phyloP scores from a whole-genome alignment of 2,329 filamentous ascomycete species.

The Gaeumannomyces sp. region DNA sequence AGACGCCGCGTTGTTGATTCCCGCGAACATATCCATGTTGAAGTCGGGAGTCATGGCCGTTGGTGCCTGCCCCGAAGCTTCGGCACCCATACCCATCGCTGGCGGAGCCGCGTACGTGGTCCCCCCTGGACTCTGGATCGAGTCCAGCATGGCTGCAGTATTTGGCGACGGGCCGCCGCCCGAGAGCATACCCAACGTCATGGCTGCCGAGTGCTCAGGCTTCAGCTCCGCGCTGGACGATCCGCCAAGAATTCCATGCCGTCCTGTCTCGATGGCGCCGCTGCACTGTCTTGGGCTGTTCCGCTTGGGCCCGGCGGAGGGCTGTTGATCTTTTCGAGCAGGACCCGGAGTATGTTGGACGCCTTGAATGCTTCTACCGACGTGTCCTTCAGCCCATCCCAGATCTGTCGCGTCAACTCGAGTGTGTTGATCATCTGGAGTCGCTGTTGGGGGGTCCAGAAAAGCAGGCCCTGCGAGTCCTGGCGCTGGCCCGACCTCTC shows the following conservation, averaged over 20 bases:
- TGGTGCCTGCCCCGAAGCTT: slow-evolving; percentile 17
- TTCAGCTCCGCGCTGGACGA: slow-evolving; percentile 21
- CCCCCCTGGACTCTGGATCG: slow-evolving; percentile 32
- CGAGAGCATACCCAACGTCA: slow-evolving; percentile 37
- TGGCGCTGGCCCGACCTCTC: slow-evolving; percentile 33
- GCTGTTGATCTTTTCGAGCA: slow-evolving; percentile 70
- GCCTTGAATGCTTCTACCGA: slow-evolving; percentile 92
- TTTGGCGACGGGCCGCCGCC: slow-evolving; percentile 27
- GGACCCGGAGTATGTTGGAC: slow-evolving; percentile 70
- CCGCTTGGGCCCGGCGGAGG: slow-evolving; percentile 22
- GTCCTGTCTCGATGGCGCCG: neutral
- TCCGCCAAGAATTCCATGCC: neutral
- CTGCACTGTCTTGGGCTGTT: slow-evolving; percentile 9
- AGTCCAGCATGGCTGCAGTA: slow-evolving; percentile 21
- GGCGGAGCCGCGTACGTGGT: slow-evolving; percentile 30
- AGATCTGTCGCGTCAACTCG: slow-evolving; percentile 69
- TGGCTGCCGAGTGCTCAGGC: slow-evolving; percentile 34
- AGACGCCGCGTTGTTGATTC: slow-evolving; percentile 31
- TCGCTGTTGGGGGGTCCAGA: slow-evolving; percentile 55
- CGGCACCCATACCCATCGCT: slow-evolving; percentile 30
- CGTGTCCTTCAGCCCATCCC: slow-evolving; percentile 68
- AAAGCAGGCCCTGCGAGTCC: slow-evolving; percentile 38
- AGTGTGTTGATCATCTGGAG: slow-evolving; percentile 72
- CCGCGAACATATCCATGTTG: slow-evolving; percentile 26
- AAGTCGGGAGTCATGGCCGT: slow-evolving; percentile 32